Conservation (phyloP, 148 eudicot genomes). For the Amaranthus palmeri region DNA sequence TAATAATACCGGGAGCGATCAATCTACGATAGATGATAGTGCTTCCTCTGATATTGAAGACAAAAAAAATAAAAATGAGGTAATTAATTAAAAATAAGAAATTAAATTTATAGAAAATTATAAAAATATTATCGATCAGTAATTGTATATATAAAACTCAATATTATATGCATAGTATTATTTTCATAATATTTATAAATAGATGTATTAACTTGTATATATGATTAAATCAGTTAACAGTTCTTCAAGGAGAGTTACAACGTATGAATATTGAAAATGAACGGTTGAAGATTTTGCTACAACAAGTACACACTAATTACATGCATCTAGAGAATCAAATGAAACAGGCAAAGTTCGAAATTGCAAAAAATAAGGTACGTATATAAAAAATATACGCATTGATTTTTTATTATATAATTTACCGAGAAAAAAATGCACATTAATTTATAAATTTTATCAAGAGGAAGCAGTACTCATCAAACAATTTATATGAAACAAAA, state of each 20-base stretch:
- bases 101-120: neutral
- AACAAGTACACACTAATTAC: constrained; percentile 54
- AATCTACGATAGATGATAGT: constrained; percentile 63
- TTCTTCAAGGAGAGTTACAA: constrained; percentile 56
- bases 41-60: constrained; percentile 52
- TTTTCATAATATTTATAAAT: neutral
- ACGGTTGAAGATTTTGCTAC: constrained; percentile 52
- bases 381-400: neutral
- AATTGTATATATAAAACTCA: too few relatives aligned
- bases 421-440: neutral
- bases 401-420: too few relatives aligned
- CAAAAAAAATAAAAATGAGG: constrained; percentile 55
- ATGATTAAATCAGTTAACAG: constrained; percentile 32
- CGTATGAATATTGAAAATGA: constrained; percentile 62
- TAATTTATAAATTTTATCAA: neutral
- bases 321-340: constrained; percentile 39
- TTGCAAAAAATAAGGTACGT: constrained; percentile 21
- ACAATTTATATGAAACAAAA: too few relatives aligned
- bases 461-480: too few relatives aligned
- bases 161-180: neutral
- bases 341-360: constrained; percentile 34
- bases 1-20: constrained; percentile 62
- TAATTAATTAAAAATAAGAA: constrained; percentile 11
- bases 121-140: neutral
- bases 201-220: neutral